These are phyloP conservation scores for Camelina laxa DNA, from an alignment of 345 rosid species.

Conservation along the genomic window DNA sequence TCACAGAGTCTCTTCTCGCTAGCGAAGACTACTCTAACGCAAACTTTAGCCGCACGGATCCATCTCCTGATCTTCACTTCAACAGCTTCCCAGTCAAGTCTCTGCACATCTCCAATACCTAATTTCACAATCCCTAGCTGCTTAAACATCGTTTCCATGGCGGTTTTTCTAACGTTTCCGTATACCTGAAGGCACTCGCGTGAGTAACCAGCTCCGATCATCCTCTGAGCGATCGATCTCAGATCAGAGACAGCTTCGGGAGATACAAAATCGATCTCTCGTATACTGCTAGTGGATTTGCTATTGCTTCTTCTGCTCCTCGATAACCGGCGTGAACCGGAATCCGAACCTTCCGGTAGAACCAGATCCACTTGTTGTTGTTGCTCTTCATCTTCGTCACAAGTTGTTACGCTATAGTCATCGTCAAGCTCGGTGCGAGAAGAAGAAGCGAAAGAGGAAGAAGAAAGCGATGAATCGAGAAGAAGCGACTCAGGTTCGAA, in stretches of 20 bases:
- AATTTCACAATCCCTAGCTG: slow-evolving; percentile 78
- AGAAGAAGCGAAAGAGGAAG: slow-evolving; percentile 45
- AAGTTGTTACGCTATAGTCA: slow-evolving; percentile 17
- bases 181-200: slow-evolving; percentile 55
- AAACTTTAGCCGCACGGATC: slow-evolving; percentile 87
- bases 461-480: slow-evolving; percentile 36
- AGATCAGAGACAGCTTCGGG: slow-evolving; percentile 44
- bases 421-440: slow-evolving; percentile 42
- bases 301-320: slow-evolving; percentile 40
- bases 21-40: slow-evolving; percentile 76
- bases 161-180: slow-evolving; percentile 79
- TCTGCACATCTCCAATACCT: slow-evolving; percentile 87
- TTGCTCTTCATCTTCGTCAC: slow-evolving; percentile 1
- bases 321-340: slow-evolving; percentile 45
- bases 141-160: slow-evolving; percentile 70
- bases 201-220: slow-evolving; percentile 41
- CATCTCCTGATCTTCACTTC: slow-evolving; percentile 84
- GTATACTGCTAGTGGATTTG: slow-evolving; percentile 43
- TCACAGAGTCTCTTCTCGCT: slow-evolving; percentile 86
- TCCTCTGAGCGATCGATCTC: slow-evolving; percentile 39
- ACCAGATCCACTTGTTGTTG: slow-evolving; percentile 31
- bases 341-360: slow-evolving; percentile 17
- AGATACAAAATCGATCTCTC: slow-evolving; percentile 43
- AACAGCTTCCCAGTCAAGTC: slow-evolving; percentile 79
- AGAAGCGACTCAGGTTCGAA: slow-evolving; percentile 62